Evolutionary conservation across 164 flowering plant species (phyloP).

Genomic region (Euptelea pleiosperma): DNA sequence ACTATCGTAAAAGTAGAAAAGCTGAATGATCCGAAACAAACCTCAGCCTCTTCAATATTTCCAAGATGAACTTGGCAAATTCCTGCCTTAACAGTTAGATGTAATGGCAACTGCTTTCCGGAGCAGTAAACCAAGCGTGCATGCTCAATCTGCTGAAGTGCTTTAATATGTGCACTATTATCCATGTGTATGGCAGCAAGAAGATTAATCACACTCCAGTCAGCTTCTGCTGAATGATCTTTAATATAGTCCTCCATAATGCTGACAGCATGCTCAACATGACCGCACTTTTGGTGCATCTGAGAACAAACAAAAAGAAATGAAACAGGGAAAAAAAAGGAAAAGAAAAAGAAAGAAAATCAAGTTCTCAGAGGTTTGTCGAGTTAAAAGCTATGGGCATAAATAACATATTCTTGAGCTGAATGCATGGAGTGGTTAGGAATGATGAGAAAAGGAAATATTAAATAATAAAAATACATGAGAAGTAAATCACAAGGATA

Average conservation of each 20-base stretch:
- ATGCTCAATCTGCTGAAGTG: slow-evolving; percentile 61
- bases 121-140: slow-evolving; percentile 31
- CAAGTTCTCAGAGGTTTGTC: not conserved
- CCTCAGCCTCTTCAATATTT: slow-evolving; percentile 76
- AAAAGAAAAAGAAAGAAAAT: not conserved
- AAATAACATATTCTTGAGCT: not conserved
- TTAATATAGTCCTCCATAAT: slow-evolving; percentile 60
- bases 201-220: slow-evolving; percentile 49
- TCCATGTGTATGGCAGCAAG: slow-evolving; percentile 57
- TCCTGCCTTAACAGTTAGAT: slow-evolving; percentile 60
- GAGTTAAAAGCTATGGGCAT: not conserved
- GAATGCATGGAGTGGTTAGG: too few relatives aligned
- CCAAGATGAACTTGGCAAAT: slow-evolving; percentile 69
- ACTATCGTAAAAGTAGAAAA: too few relatives aligned
- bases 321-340: not conserved
- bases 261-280: slow-evolving; percentile 43
- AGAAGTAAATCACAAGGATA: too few relatives aligned
- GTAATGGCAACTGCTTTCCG: slow-evolving; percentile 46
- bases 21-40: slow-evolving; percentile 13
- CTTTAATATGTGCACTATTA: slow-evolving; percentile 39
- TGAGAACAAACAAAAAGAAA: slow-evolving; percentile 16
- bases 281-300: slow-evolving; percentile 61
- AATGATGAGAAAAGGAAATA: too few relatives aligned
- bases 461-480: too few relatives aligned
- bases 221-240: slow-evolving; percentile 35